Conservation (phyloP, 441 rosid genomes). For the Erodium texanum region DNA sequence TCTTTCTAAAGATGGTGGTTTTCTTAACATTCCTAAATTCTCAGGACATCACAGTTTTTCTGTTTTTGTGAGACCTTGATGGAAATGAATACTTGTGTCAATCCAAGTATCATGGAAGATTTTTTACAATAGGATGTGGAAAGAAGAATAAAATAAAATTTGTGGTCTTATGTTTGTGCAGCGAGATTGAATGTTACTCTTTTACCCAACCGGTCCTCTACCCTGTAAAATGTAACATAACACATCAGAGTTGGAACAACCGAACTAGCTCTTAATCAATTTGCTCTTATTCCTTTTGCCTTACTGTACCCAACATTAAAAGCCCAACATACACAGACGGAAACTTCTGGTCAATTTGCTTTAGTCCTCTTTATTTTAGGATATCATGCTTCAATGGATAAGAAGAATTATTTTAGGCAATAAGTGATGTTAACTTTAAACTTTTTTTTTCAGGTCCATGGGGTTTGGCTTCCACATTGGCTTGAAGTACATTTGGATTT, state of each 20-base stretch:
- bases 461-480: conserved; percentile 18
- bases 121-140: too few species aligned
- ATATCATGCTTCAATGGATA: background rate
- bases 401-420: background rate
- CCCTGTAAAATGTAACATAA: too few species aligned
- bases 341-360: background rate
- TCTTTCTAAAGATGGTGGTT: background rate
- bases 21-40: too few species aligned
- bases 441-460: conserved; percentile 8
- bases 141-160: too few species aligned
- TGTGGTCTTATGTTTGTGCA: too few species aligned
- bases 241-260: too few species aligned
- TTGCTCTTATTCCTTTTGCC: background rate
- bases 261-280: background rate
- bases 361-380: background rate
- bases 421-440: background rate
- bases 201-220: too few species aligned
- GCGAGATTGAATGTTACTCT: too few species aligned
- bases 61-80: too few species aligned
- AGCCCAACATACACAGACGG: background rate
- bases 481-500: conserved; percentile 14
- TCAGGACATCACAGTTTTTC: too few species aligned
- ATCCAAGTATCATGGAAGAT: too few species aligned
- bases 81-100: too few species aligned
- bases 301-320: background rate